Evolutionary conservation across 805 yeast species (phyloP).

Genomic region (Wickerhamiella galacta): DNA sequence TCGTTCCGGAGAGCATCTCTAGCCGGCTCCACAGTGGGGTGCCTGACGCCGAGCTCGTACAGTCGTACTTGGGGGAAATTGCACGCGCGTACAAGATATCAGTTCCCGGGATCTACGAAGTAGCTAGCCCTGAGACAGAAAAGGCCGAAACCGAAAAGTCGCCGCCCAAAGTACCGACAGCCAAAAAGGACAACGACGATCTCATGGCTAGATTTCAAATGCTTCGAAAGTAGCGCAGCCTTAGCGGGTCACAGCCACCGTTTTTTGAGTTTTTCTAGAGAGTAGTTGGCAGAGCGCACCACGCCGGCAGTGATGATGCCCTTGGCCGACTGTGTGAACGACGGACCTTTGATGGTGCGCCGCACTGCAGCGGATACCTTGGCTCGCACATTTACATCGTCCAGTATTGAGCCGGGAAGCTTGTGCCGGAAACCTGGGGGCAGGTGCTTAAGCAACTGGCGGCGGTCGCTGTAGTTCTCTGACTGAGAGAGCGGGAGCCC

Average conservation of each 20-base stretch:
- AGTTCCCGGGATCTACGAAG: conserved; percentile 34
- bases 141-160: neutral
- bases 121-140: conserved; percentile 12
- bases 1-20: conserved; percentile 52
- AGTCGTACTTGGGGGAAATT: conserved; percentile 57
- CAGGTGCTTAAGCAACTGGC: conserved; percentile 28
- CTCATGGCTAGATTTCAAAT: conserved; percentile 17
- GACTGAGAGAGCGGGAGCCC: conserved; percentile 20
- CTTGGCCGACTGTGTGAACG: conserved; percentile 58
- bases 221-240: conserved; percentile 5
- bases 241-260: conserved; percentile 6
- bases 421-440: conserved; percentile 34
- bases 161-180: neutral
- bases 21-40: conserved; percentile 49
- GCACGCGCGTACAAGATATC: conserved; percentile 67
- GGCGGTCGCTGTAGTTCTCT: conserved; percentile 23
- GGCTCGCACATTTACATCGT: conserved; percentile 26
- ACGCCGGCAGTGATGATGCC: conserved; percentile 80
- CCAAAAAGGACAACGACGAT: conserved; percentile 18
- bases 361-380: conserved; percentile 28
- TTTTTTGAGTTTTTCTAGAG: conserved; percentile 14
- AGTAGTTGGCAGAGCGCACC: conserved; percentile 9
- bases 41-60: conserved; percentile 49
- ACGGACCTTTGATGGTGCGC: conserved; percentile 49
- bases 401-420: conserved; percentile 21